Percentiles rank a stretch among this genome's conserved stretches.
Conservation (phyloP, 345 rosid species). For the Lepidium aucheri region DNA sequence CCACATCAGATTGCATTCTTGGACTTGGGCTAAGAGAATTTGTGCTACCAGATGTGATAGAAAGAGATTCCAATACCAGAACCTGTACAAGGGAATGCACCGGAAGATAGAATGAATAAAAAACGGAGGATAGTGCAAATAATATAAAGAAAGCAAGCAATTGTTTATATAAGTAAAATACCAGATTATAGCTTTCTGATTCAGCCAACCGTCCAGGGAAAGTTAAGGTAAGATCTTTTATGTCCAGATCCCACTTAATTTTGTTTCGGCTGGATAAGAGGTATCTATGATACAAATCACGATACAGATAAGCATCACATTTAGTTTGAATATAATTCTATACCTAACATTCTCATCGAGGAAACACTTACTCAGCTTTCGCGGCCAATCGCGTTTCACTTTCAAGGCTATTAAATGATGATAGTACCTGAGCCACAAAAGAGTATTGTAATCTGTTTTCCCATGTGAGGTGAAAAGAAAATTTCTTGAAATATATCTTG, state of each 20-base stretch:
- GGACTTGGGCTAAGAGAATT: constrained; percentile 29
- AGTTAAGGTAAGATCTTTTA: constrained; percentile 37
- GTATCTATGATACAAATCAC: constrained; percentile 42
- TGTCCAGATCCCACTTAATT: constrained; percentile 53
- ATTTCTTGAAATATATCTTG: neutral
- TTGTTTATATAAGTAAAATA: constrained; percentile 26
- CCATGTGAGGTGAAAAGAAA: neutral
- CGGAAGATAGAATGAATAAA: neutral
- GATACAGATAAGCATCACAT: constrained; percentile 3
- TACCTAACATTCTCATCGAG: constrained; percentile 1
- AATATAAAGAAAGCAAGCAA: neutral
- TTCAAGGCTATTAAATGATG: constrained; percentile 61
- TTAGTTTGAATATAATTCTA: constrained; percentile 6
- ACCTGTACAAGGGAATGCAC: constrained; percentile 37
- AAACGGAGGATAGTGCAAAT: neutral
- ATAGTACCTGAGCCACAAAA: constrained; percentile 50
- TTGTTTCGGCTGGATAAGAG: constrained; percentile 51
- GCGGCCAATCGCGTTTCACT: constrained; percentile 51
- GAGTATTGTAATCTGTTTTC: constrained; percentile 5
- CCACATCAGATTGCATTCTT: constrained; percentile 27
- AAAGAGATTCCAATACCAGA: constrained; percentile 40
- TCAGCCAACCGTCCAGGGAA: constrained; percentile 42
- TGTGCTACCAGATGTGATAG: constrained; percentile 30
- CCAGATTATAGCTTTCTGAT: constrained; percentile 52
- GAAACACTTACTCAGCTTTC: constrained; percentile 63